A percentile compares a stretch with the other conserved stretches of the same genome.
These are phyloP conservation scores for Serendipita sp. DNA, from an alignment of 768 basidiomycete species.

Conservation along the genomic window DNA sequence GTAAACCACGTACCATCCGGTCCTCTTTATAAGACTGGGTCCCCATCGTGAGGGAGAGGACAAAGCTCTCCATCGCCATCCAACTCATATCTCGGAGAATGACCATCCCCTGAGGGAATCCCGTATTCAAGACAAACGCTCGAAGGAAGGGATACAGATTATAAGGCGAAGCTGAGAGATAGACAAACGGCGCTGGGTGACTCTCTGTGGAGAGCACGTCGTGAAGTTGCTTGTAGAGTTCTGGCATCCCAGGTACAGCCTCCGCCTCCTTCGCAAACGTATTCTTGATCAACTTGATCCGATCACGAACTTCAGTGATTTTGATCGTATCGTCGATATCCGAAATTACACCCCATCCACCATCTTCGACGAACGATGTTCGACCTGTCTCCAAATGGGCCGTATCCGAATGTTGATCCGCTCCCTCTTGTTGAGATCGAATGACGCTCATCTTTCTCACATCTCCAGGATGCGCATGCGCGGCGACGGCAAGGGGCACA, in stretches of 20 bases:
- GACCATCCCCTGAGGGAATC: not conserved
- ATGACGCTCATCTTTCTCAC: not conserved
- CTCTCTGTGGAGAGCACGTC: not conserved
- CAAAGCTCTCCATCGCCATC: not conserved
- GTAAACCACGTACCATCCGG: not conserved
- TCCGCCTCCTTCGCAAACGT: not conserved
- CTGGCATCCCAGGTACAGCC: not conserved
- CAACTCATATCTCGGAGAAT: conserved; percentile 2
- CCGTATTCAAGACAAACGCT: not conserved
- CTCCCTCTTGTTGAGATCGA: not conserved
- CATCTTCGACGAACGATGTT: not conserved
- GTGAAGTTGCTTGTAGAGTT: not conserved
- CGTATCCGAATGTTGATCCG: not conserved
- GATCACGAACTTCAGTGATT: not conserved
- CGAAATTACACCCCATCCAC: not conserved
- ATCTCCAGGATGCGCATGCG: not conserved
- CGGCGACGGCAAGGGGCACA: not conserved
- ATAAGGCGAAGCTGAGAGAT: not conserved
- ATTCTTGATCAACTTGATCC: conserved; percentile 2
- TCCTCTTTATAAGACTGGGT: conserved; percentile 1
- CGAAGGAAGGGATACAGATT: conserved; percentile 6
- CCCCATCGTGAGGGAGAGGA: not conserved
- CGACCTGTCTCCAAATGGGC: not conserved
- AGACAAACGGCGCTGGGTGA: not conserved
- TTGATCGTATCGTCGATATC: conserved; percentile 5